Evolutionary conservation across 345 rosid genomes (phyloP).

Genomic region (Erodium maritimum): DNA sequence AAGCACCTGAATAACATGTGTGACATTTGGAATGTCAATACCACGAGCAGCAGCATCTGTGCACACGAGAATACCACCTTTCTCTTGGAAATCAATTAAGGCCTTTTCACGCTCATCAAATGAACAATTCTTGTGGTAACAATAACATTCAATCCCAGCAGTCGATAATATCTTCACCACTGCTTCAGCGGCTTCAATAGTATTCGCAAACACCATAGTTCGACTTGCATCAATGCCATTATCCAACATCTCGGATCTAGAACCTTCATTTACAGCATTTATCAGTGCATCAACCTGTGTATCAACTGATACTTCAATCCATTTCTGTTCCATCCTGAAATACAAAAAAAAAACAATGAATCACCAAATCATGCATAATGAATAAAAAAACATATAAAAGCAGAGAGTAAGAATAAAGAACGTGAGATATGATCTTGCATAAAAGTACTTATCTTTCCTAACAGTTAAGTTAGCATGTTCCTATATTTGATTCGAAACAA

Average conservation of each 20-base stretch:
- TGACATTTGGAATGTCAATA: slow-evolving; percentile 82
- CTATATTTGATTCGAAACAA: background rate
- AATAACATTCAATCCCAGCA: slow-evolving; percentile 64
- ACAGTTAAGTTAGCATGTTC: too few species aligned
- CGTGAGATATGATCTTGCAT: too few species aligned
- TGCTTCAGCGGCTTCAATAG: slow-evolving; percentile 84
- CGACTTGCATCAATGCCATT: slow-evolving; percentile 27
- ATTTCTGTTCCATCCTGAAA: slow-evolving; percentile 64
- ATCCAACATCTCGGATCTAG: slow-evolving; percentile 12
- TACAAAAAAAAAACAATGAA: slow-evolving; percentile 12
- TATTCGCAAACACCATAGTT: slow-evolving; percentile 93
- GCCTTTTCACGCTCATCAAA: slow-evolving; percentile 66
- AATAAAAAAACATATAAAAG: background rate
- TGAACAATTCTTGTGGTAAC: slow-evolving; percentile 77
- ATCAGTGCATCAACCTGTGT: slow-evolving; percentile 82
- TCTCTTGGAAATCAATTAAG: slow-evolving; percentile 53
- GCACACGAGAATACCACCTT: slow-evolving; percentile 81
- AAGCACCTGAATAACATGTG: slow-evolving; percentile 85
- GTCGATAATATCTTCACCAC: slow-evolving; percentile 60
- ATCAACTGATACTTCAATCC: slow-evolving; percentile 76
- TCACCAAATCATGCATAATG: slow-evolving; percentile 1
- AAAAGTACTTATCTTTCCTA: too few species aligned
- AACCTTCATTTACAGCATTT: slow-evolving; percentile 51
- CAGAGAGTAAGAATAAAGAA: too few species aligned
- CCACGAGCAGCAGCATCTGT: slow-evolving; percentile 99